phyloP scores from a whole-genome alignment of 2,329 filamentous ascomycete species.

The Colletotrichum abscissum region DNA sequence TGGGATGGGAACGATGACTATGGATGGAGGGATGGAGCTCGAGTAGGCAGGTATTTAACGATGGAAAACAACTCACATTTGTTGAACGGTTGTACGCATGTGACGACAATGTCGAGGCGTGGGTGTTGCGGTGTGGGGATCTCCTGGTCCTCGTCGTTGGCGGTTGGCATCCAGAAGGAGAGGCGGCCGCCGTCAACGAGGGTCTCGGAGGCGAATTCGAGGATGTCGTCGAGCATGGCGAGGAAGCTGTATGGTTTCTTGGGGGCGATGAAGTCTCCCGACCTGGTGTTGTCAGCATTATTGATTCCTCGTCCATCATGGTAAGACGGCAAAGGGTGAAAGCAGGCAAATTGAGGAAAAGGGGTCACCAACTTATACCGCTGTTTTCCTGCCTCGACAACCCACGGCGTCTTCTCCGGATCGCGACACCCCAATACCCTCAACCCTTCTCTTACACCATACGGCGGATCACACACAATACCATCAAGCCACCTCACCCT shows the following conservation, averaged over 20 bases:
- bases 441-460: constrained; percentile 92
- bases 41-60: neutral
- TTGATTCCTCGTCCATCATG: neutral
- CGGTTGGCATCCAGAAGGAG: constrained; percentile 97
- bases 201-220: constrained; percentile 81
- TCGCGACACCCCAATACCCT: constrained; percentile 86
- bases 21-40: neutral
- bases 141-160: constrained; percentile 81
- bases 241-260: constrained; percentile 94
- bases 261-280: constrained; percentile 81
- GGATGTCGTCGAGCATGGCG: constrained; percentile 89
- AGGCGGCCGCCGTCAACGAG: constrained; percentile 84
- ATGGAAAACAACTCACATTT: constrained; percentile 71
- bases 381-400: constrained; percentile 76
- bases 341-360: constrained; percentile 35
- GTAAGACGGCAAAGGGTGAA: neutral
- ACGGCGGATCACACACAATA: constrained; percentile 95
- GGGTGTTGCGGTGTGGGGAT: constrained; percentile 83
- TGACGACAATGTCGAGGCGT: constrained; percentile 76
- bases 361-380: constrained; percentile 70
- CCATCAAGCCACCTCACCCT: constrained; percentile 77
- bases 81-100: constrained; percentile 89
- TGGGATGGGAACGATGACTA: no score
- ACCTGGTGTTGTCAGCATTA: constrained; percentile 50
- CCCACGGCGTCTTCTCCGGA: constrained; percentile 66